These are phyloP conservation scores for Theileria annulata DNA, from an alignment of 169 alveolate species.

Conservation along the genomic window DNA sequence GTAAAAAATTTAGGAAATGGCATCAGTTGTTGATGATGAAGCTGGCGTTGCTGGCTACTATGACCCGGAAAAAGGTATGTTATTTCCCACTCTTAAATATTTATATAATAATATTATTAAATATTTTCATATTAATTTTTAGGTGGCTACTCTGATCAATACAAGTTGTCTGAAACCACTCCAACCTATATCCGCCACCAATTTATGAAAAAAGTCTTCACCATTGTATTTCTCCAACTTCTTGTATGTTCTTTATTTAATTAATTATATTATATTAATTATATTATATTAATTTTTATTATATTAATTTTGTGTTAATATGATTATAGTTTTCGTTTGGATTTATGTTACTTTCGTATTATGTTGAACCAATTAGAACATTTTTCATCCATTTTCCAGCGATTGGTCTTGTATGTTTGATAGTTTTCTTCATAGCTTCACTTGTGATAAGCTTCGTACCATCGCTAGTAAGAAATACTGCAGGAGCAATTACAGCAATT, in stretches of 20 bases:
- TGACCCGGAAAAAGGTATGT: conserved; percentile 65
- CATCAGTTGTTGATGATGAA: neutral
- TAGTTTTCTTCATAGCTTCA: conserved; percentile 18
- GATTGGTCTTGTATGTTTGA: conserved; percentile 8
- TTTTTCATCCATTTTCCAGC: conserved; percentile 1
- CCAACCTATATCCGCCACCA: conserved; percentile 81
- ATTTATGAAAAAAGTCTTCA: conserved; percentile 81
- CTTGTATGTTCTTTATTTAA: conserved; percentile 66
- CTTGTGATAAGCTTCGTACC: conserved; percentile 33
- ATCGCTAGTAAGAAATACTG: conserved; percentile 19
- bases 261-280: conserved; percentile 17
- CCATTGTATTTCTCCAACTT: conserved; percentile 75
- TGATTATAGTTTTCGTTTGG: conserved; percentile 60
- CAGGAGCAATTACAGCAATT: conserved; percentile 6
- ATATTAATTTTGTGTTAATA: no score
- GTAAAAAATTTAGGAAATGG: neutral
- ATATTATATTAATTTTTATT: neutral
- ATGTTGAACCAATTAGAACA: conserved; percentile 5
- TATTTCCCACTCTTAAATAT: neutral
- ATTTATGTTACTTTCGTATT: conserved; percentile 14
- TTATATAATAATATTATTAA: neutral
- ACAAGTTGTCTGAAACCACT: conserved; percentile 61
- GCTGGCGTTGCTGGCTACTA: conserved; percentile 39
- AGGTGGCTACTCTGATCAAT: conserved; percentile 24
- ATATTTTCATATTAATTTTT: neutral